Evolutionary conservation across 2,329 filamentous ascomycete genomes (phyloP), one percentile per base, ranked within the genome.

Genomic region (Neonectria faginata): DNA sequence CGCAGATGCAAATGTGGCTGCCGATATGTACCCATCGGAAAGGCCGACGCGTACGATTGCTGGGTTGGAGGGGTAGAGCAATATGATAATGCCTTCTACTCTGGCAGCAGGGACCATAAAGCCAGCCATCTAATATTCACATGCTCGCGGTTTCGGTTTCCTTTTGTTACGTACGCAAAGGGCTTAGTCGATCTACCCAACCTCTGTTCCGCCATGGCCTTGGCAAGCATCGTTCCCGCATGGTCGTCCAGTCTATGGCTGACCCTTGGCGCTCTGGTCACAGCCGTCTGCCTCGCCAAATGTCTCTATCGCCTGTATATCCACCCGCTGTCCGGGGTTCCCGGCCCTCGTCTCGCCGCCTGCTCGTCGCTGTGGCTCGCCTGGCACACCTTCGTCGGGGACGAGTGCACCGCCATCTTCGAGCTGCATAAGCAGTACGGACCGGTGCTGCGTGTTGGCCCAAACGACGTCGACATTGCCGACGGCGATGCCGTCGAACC

Each of bases 401-500:
- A 67, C 33, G 65, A 67, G 58, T 58, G 39, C 41, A 58, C 42
- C 3, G 36, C 16, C 25, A 36, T 67, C 27, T 53, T 55, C 31
- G n/a, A 48, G 5, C 71, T 79, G 6, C 79, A 81, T 66, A 56
- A 72, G 33, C 70, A 69, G 53, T 78, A 79, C 65, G 78, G 77
- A 2, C 71, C 75, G 9, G 71, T 79, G 1, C 64, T 81, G 9
- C 77, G 79, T 5, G 75, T 79, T 1, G 79, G 74, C 2, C 80
- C 80, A 2, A 77, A 79, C 57, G 76, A 77, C 27, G 70, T 82
- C 42, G 77, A 81, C 58, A 79, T 85, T 55, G 72, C 80, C 8
- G 81, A 83, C 53, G 80, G 80, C 10, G 78, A 77, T 16, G 84
- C 82, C 1, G 70, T 86, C 25, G 75, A 79, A 0, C 76, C 82